Conservation (phyloP, 2,329 filamentous ascomycete genomes). For the Neurospora crassa region DNA sequence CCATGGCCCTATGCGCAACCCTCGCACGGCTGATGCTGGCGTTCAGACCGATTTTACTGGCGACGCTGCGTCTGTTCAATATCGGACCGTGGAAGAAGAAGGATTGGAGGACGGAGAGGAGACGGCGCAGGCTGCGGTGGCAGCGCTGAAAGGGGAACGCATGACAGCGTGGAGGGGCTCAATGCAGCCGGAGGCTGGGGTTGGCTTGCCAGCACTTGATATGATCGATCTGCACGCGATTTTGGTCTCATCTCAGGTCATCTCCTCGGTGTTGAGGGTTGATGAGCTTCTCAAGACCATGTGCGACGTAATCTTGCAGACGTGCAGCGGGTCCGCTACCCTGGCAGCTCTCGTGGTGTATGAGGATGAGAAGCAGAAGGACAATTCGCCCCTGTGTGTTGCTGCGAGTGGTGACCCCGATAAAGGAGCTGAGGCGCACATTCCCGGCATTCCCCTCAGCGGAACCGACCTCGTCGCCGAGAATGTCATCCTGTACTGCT, state of each 20-base stretch:
- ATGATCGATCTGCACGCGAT: conserved; percentile 78
- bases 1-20: conserved; percentile 48
- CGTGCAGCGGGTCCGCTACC: conserved; percentile 60
- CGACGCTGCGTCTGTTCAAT: conserved; percentile 44
- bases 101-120: conserved; percentile 33
- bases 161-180: conserved; percentile 56
- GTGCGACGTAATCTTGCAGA: conserved; percentile 72
- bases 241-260: conserved; percentile 67
- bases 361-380: conserved; percentile 52
- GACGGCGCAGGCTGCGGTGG: conserved; percentile 32
- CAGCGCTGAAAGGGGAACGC: conserved; percentile 45
- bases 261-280: conserved; percentile 68
- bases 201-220: conserved; percentile 63
- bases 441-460: conserved; percentile 53
- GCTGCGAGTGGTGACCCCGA: conserved; percentile 67
- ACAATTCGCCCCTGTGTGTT: conserved; percentile 48
- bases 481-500: conserved; percentile 67
- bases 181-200: conserved; percentile 48
- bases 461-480: conserved; percentile 62
- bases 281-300: conserved; percentile 71
- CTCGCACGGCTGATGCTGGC: conserved; percentile 50
- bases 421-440: conserved; percentile 55
- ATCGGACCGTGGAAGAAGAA: conserved; percentile 36
- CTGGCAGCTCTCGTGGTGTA: conserved; percentile 61
- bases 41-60: conserved; percentile 63